phyloP scores from a whole-genome alignment of 495 filamentous ascomycete genomes.

The Hypoxylon subgilvum region DNA sequence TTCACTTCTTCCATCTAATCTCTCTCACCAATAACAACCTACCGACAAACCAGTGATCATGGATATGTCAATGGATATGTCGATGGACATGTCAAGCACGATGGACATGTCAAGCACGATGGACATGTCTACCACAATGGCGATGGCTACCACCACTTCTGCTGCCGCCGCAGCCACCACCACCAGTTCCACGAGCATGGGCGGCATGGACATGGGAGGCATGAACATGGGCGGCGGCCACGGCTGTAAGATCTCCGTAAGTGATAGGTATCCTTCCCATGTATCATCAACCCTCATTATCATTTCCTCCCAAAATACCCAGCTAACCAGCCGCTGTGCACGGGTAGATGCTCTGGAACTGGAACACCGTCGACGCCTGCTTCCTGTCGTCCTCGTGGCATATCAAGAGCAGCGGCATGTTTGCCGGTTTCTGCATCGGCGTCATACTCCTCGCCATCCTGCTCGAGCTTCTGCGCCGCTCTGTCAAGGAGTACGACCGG shows the following conservation, averaged over 20 bases:
- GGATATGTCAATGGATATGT: too few relatives aligned
- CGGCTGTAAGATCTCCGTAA: constrained; percentile 28
- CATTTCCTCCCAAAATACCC: background rate
- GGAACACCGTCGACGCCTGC: constrained; percentile 71
- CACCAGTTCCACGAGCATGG: background rate
- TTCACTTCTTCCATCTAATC: too few relatives aligned
- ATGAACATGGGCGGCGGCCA: background rate
- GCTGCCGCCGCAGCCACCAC: too few relatives aligned
- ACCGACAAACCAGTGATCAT: too few relatives aligned
- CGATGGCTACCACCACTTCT: too few relatives aligned
- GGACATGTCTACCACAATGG: too few relatives aligned
- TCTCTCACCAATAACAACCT: too few relatives aligned
- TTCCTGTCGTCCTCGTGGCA: constrained; percentile 70
- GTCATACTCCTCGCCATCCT: constrained; percentile 53
- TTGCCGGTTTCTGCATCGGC: constrained; percentile 73
- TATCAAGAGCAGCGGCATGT: constrained; percentile 63
- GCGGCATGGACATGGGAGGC: constrained; percentile 14
- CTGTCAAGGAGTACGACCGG: constrained; percentile 67
- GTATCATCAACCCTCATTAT: too few relatives aligned
- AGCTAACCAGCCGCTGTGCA: background rate
- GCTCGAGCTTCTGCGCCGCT: constrained; percentile 62
- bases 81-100: too few relatives aligned
- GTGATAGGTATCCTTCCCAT: too few relatives aligned
- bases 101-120: too few relatives aligned
- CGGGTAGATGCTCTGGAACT: constrained; percentile 75